Evolutionary conservation across 257 asterid species (phyloP), one percentile per base, ranked within the genome.

Genomic region (Nicotiana sylvestris): DNA sequence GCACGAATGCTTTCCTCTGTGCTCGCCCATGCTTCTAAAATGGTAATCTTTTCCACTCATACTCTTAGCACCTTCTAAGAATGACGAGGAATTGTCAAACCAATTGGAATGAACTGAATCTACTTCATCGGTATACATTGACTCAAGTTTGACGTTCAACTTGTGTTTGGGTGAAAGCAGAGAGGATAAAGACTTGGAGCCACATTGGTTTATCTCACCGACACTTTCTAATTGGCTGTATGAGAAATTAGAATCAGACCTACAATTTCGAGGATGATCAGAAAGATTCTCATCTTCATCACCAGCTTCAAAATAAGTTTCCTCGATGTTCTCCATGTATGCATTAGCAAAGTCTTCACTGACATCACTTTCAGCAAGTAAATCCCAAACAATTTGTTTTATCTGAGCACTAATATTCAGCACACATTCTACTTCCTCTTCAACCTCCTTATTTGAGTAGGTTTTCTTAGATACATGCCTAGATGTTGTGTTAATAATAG

Each of bases 351-450:
- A 96, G 76, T 96, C 93, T 74, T 86, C 87, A 78, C 93, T 96
- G 86, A 91, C 86, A 76, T 85, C 90, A 80, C 87, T 87, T 78
- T 86, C 88, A 57, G 89, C 86, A 85, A 86, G 88, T 64, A 83
- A 72, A 84, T 90, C 90, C 87, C 90, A 88, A 9, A 92, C 85
- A 84, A 93, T 88, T 87, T 90, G 95, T 89, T 93, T 96, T 39
- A 87, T 90, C 89, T 92, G 97, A 87, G 98, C 97, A 87, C 98
- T 93, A 70, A 94, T 30, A 82, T 80, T 80, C 77, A 92, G 85
- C 39, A 94, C 87, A 79, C 80, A 84, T 81, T 92, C 95, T 18
- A 91, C 84, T 87, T 96, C 99, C 21, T 88, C 86, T 68, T 86
- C 90, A 46, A 92, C 84, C 64, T 83, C 89, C 69, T 90, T 90